Conservation (phyloP, 768 basidiomycete species). For the Boletus reticulatus region DNA sequence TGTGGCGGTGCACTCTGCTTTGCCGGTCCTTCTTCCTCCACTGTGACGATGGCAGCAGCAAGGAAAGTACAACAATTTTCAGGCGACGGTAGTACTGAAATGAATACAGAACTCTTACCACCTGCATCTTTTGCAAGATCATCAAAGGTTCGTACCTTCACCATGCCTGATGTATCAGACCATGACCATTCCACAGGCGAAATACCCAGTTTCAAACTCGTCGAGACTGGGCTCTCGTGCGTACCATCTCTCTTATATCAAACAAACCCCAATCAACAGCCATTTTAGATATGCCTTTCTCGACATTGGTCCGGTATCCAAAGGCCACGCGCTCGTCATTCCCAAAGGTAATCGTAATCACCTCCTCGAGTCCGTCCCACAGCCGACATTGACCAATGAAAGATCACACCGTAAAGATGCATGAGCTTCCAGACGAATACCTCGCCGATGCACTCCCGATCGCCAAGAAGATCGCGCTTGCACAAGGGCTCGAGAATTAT, state of each 20-base stretch:
- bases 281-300: conserved; percentile 75
- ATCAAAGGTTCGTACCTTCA: conserved; percentile 60
- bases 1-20: too few species aligned
- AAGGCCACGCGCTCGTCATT: conserved; percentile 88
- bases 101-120: conserved; percentile 47
- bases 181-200: conserved; percentile 52
- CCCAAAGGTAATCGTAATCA: conserved; percentile 69
- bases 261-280: too few species aligned
- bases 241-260: conserved; percentile 24
- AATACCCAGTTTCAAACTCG: conserved; percentile 84
- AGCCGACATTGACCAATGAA: background rate
- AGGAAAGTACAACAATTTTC: conserved; percentile 10
- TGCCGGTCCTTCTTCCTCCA: too few species aligned
- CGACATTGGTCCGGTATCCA: conserved; percentile 88
- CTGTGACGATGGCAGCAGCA: conserved; percentile 16
- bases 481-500: conserved; percentile 74
- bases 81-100: background rate
- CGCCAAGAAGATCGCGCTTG: conserved; percentile 84
- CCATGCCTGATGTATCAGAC: background rate
- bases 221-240: conserved; percentile 72
- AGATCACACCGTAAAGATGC: conserved; percentile 85
- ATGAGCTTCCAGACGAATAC: conserved; percentile 85
- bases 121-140: conserved; percentile 94
- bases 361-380: too few species aligned
- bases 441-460: conserved; percentile 73